These are phyloP conservation scores for Erysimum cheiranthoides DNA, from an alignment of 345 rosid species.

Conservation along the genomic window DNA sequence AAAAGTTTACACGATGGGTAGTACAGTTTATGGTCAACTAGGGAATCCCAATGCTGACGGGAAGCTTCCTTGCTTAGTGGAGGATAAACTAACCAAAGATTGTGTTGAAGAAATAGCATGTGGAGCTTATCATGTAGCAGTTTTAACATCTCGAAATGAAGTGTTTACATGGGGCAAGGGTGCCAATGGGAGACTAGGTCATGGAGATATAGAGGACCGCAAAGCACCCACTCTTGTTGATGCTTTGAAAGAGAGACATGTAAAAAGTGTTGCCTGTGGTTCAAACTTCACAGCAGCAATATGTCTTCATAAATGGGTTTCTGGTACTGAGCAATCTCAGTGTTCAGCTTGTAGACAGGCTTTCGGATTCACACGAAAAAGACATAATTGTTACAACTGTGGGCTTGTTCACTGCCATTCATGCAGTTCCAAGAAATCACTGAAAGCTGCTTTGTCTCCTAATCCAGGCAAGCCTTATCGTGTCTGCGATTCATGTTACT, in stretches of 20 bases:
- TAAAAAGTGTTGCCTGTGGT: conserved; percentile 84
- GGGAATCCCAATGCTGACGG: conserved; percentile 87
- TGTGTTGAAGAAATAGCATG: conserved; percentile 87
- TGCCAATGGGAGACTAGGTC: conserved; percentile 97
- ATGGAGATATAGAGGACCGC: conserved; percentile 90
- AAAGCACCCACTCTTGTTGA: conserved; percentile 78
- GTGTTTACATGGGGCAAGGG: conserved; percentile 98
- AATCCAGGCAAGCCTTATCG: conserved; percentile 88
- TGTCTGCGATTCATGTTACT: conserved; percentile 88
- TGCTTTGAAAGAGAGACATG: conserved; percentile 88
- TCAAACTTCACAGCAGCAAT: conserved; percentile 84
- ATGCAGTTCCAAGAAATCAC: conserved; percentile 86
- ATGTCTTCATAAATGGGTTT: conserved; percentile 94
- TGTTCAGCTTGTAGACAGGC: conserved; percentile 94
- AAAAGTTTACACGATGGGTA: conserved; percentile 84
- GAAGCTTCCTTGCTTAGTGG: conserved; percentile 74
- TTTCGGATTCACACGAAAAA: conserved; percentile 89
- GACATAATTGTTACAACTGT: conserved; percentile 96
- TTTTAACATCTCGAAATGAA: conserved; percentile 80
- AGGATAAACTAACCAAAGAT: conserved; percentile 69
- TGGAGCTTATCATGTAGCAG: conserved; percentile 89
- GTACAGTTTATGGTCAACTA: conserved; percentile 94
- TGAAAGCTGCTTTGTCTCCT: conserved; percentile 85
- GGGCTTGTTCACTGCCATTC: conserved; percentile 98
- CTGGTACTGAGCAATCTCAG: conserved; percentile 90